Conservation (phyloP, 352 stramenopile species). For the Phytophthora crassamura region DNA sequence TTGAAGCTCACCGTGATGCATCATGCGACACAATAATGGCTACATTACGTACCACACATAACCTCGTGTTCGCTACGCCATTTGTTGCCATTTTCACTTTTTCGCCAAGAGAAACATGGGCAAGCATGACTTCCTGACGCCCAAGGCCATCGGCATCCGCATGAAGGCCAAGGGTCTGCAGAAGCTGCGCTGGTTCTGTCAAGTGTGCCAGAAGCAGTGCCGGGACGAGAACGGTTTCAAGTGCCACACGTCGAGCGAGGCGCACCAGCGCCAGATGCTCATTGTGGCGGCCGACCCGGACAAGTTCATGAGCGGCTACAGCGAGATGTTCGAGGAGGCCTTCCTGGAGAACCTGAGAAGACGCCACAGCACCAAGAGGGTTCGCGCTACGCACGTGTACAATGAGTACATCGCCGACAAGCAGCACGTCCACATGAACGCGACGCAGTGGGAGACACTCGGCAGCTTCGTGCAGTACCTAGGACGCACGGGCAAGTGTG, state of each 20-base stretch:
- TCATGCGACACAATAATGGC: not conserved
- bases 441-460: constrained; percentile 98
- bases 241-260: constrained; percentile 97
- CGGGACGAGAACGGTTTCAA: constrained; percentile 99
- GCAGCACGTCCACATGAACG: constrained; percentile 99
- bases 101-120: constrained; percentile 52
- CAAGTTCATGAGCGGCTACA: constrained; percentile 95
- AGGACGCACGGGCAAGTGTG: constrained; percentile 95
- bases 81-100: not conserved
- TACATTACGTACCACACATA: too few species aligned
- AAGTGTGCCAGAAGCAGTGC: constrained; percentile 99
- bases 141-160: constrained; percentile 87
- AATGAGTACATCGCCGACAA: constrained; percentile 99
- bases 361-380: constrained; percentile 95
- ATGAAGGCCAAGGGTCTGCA: constrained; percentile 96
- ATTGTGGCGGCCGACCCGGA: constrained; percentile 96
- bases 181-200: constrained; percentile 99
- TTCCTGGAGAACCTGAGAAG: constrained; percentile 96
- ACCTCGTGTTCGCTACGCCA: too few species aligned
- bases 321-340: constrained; percentile 93
- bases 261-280: constrained; percentile 98
- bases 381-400: constrained; percentile 98
- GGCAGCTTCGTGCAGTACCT: constrained; percentile 99
- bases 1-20: constrained; percentile 46
- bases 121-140: constrained; percentile 87